A percentile compares a stretch with the other conserved stretches of the same genome.
phyloP scores from a whole-genome alignment of 179 eudicot genomes.

The Spergularia azorica region DNA sequence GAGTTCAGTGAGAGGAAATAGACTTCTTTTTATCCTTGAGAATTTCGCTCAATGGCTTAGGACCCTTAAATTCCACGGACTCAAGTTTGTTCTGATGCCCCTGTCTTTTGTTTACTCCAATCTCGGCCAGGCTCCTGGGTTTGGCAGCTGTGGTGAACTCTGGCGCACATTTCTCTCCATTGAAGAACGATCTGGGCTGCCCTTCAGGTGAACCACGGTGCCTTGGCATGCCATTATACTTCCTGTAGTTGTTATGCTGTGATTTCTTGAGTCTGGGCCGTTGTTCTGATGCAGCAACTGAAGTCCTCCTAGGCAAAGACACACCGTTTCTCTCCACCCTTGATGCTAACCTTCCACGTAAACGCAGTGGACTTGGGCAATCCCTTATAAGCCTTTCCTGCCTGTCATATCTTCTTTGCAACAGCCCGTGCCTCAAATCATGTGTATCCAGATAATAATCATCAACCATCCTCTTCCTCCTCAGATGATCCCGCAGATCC shows the following conservation, averaged over 20 bases:
- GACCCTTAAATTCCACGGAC: conserved; percentile 56
- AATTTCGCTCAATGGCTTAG: conserved; percentile 66
- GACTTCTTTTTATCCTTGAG: conserved; percentile 54
- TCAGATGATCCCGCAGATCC: conserved; percentile 58
- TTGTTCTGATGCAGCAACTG: conserved; percentile 14
- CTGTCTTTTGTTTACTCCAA: conserved; percentile 42
- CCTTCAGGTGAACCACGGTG: conserved; percentile 26
- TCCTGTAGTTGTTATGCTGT: conserved; percentile 25
- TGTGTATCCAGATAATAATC: conserved; percentile 16
- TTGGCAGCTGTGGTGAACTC: conserved; percentile 37
- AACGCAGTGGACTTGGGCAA: conserved; percentile 12
- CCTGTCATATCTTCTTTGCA: conserved; percentile 28
- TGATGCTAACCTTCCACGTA: conserved; percentile 36
- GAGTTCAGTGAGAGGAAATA: conserved; percentile 14
- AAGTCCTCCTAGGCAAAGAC: conserved; percentile 26
- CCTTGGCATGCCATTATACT: conserved; percentile 28
- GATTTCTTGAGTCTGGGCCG: conserved; percentile 25
- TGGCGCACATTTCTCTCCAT: conserved; percentile 24
- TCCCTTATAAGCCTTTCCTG: conserved; percentile 29
- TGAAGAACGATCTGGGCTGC: conserved; percentile 30
- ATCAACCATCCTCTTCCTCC: conserved; percentile 42
- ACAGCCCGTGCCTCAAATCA: conserved; percentile 32
- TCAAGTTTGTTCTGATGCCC: conserved; percentile 21
- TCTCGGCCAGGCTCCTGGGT: conserved; percentile 52
- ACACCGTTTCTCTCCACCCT: conserved; percentile 31